A percentile compares a stretch with the other conserved stretches of the same genome.
Evolutionary conservation across 1,284 basidiomycete species (phyloP).

Genomic region (Naganishia sp.): DNA sequence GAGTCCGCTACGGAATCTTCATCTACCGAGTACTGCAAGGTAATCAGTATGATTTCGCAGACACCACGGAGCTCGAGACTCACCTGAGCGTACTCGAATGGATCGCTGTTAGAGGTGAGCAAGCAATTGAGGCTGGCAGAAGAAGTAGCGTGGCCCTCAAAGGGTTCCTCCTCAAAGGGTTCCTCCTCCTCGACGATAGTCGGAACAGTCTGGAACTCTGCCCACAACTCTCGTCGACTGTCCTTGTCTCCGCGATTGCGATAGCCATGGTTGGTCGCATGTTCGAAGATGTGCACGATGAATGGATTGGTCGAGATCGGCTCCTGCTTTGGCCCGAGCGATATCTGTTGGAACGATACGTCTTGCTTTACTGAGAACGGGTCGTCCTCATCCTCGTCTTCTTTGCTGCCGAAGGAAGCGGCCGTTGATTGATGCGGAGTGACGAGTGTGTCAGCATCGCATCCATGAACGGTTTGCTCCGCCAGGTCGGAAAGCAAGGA

Average conservation of each 20-base stretch:
- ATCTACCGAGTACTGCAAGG: too few relatives aligned
- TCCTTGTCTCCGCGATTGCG: not conserved
- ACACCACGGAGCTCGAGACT: not conserved
- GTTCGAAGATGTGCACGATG: not conserved
- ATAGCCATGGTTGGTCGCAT: not conserved
- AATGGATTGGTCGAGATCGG: not conserved
- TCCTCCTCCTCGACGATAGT: conserved; percentile 5
- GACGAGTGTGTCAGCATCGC: too few relatives aligned
- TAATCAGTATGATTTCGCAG: too few relatives aligned
- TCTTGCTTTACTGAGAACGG: too few relatives aligned
- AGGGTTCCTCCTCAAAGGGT: too few relatives aligned
- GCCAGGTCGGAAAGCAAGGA: too few relatives aligned
- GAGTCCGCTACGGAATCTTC: too few relatives aligned
- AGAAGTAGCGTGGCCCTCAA: not conserved
- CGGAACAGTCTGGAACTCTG: not conserved
- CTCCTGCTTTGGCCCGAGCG: not conserved
- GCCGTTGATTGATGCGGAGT: too few relatives aligned
- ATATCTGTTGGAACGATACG: too few relatives aligned
- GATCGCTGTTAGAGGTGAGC: not conserved
- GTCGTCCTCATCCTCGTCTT: not conserved
- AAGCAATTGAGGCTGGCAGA: not conserved
- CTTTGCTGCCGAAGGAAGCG: not conserved
- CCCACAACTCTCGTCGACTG: not conserved
- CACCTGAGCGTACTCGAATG: not conserved
- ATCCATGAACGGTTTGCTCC: too few relatives aligned